Conservation (phyloP, 768 basidiomycete genomes). For the Pleurotus tuoliensis region DNA sequence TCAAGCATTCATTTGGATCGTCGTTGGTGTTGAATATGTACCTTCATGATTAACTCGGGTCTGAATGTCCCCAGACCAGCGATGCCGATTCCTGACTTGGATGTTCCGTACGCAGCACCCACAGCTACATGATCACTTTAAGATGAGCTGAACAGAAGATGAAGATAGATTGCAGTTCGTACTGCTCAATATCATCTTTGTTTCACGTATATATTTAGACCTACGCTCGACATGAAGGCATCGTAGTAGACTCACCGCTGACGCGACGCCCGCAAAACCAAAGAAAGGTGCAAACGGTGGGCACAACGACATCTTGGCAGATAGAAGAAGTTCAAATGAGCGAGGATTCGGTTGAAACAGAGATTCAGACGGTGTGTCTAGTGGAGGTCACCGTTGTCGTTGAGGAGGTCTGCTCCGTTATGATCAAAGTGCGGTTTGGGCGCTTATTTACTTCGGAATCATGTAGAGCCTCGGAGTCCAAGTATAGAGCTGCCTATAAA, state of each 20-base stretch:
- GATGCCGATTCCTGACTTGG: constrained; percentile 96
- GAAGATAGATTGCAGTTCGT: constrained; percentile 29
- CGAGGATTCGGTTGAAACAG: too few relatives aligned
- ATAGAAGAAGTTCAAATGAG: not conserved
- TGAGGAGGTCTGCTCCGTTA: too few relatives aligned
- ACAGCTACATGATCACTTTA: constrained; percentile 48
- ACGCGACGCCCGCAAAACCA: constrained; percentile 95
- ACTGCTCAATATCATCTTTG: constrained; percentile 96
- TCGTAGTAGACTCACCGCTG: constrained; percentile 56
- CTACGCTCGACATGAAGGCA: not conserved
- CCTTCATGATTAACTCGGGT: constrained; percentile 99
- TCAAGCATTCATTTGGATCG: not conserved
- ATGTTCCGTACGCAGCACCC: constrained; percentile 94
- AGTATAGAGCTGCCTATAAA: too few relatives aligned
- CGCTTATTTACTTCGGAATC: too few relatives aligned
- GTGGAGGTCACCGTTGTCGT: not conserved
- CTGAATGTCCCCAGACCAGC: constrained; percentile 90
- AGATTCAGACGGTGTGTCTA: too few relatives aligned
- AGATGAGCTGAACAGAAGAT: constrained; percentile 7
- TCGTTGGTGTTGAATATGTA: constrained; percentile 23
- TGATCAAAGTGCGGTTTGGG: too few relatives aligned
- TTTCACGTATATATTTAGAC: not conserved
- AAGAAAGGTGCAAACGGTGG: constrained; percentile 98
- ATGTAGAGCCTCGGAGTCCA: too few relatives aligned
- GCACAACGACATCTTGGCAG: constrained; percentile 55